Base-by-base conservation (phyloP, 2,329 filamentous ascomycete species). In the Sordariomycetes sp. region DNA sequence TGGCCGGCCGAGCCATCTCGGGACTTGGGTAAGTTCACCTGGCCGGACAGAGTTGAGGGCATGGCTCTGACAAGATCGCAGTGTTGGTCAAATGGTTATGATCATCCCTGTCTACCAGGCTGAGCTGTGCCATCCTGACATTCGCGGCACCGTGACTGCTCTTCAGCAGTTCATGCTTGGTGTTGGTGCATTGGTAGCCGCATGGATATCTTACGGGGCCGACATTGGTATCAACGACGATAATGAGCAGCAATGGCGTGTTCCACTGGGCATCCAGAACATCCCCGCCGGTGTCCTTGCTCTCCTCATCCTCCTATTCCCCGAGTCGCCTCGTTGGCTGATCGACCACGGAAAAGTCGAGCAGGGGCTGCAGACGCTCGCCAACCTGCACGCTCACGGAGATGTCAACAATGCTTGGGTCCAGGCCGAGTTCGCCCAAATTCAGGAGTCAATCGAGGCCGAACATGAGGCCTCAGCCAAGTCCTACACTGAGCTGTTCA, bases 131-230 rank as follows among this genome's bases (percentile, higher is more conserved):
- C 85, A 90, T 51, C 85, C 85, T 2, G 72, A 69, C 38, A 88
- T 90, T 47, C 74, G 85, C 53, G 85, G 84, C 11, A 66, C 78
- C 41, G 71, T 92, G 21, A 87, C 82, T 1, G 72, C 76, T 21
- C 63, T 90, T 4, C 84, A 88, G 53, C 83, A 88, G 46, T 87
- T 88, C 50, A 88, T 88, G 82, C 54, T 90, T 33, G 84, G 83
- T 2, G 72, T 90, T 19, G 85, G 85, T 37, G 64, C 82, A 12
- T 68, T 90, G 2, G 59, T 78, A 12, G 84, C 85, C 0, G 69
- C 76, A 0, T 87, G 83, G 82, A 75, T 83, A 30, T 77, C 75
- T 0, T 90, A 79, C 40, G 84, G 78, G 28, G 61, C 60, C 23
- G 11, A 25, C 6, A 25, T 11, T 25, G 23, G 10, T 14, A 11